Percentiles rank a stretch among this genome's conserved stretches.
Evolutionary conservation across 2,329 filamentous ascomycete genomes (phyloP).

Genomic region (Neoarthrinium moseri): DNA sequence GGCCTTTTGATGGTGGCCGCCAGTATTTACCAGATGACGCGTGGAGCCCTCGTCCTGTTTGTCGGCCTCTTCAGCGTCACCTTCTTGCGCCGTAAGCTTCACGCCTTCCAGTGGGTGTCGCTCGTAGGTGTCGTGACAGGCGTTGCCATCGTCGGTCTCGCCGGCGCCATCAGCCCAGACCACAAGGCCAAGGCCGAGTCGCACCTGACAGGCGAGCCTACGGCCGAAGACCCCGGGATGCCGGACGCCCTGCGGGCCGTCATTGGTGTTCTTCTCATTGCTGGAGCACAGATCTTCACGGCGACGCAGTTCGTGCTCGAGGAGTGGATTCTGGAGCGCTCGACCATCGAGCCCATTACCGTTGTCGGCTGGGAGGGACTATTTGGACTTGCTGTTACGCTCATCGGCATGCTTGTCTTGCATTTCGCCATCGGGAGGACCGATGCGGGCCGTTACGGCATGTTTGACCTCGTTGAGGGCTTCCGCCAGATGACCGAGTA

Average conservation of each 20-base stretch:
- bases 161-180: conserved; percentile 78
- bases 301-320: conserved; percentile 95
- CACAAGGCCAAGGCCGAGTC: conserved; percentile 35
- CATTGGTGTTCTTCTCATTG: conserved; percentile 85
- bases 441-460: conserved; percentile 70
- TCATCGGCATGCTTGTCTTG: conserved; percentile 75
- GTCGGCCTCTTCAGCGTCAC: conserved; percentile 93
- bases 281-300: conserved; percentile 93
- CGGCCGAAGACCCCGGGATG: conserved; percentile 26
- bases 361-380: conserved; percentile 96
- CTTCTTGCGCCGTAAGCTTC: conserved; percentile 78
- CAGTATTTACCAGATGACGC: conserved; percentile 98
- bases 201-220: conserved; percentile 21
- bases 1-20: conserved; percentile 91
- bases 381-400: conserved; percentile 82
- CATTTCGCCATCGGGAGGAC: conserved; percentile 77
- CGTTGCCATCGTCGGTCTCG: conserved; percentile 85
- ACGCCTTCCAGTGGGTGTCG: conserved; percentile 89
- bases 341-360: conserved; percentile 71
- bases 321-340: conserved; percentile 79
- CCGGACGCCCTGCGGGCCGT: conserved; percentile 63
- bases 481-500: conserved; percentile 77
- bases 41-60: conserved; percentile 91
- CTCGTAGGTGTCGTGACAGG: conserved; percentile 84
- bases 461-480: conserved; percentile 88